A percentile compares a stretch with the other conserved stretches of the same genome.
Conservation (phyloP, 352 stramenopile species). For the Globisporangium megalacanthum region DNA sequence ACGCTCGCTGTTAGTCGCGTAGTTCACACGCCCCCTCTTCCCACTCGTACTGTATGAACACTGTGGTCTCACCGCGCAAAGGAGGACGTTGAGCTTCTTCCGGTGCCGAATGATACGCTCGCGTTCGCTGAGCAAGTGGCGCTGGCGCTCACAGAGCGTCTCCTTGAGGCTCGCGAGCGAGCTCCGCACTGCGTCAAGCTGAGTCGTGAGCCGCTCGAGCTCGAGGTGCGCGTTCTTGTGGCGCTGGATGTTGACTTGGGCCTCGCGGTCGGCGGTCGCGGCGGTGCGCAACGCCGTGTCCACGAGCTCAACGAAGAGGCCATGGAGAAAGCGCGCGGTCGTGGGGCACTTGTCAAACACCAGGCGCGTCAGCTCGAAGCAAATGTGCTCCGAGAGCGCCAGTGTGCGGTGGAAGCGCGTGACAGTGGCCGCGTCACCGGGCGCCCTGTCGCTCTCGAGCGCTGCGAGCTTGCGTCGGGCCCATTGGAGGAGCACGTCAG, state of each 20-base stretch:
- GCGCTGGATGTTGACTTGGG: slow-evolving; percentile 30
- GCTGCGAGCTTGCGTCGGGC: slow-evolving; percentile 12
- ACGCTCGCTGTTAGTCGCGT: neutral
- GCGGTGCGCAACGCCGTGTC: slow-evolving; percentile 22
- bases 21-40: neutral
- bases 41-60: neutral
- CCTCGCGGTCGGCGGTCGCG: slow-evolving; percentile 27
- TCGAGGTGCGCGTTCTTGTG: slow-evolving; percentile 38
- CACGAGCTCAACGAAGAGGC: slow-evolving; percentile 34
- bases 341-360: slow-evolving; percentile 61
- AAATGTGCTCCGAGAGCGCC: slow-evolving; percentile 26
- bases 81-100: slow-evolving; percentile 41
- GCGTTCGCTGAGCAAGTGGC: slow-evolving; percentile 28
- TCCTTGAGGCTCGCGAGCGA: slow-evolving; percentile 26
- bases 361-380: slow-evolving; percentile 38
- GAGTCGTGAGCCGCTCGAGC: slow-evolving; percentile 20
- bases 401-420: slow-evolving; percentile 19
- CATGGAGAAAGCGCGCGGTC: slow-evolving; percentile 41
- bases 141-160: slow-evolving; percentile 30
- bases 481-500: slow-evolving; percentile 30
- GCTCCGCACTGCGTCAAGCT: slow-evolving; percentile 15
- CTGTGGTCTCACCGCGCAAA: slow-evolving; percentile 23
- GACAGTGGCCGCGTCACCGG: neutral
- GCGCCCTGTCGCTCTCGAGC: neutral
- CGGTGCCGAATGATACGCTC: slow-evolving; percentile 45